These are phyloP conservation scores for Vanilla planifolia DNA, from an alignment of 106 monocot species.

Conservation along the genomic window DNA sequence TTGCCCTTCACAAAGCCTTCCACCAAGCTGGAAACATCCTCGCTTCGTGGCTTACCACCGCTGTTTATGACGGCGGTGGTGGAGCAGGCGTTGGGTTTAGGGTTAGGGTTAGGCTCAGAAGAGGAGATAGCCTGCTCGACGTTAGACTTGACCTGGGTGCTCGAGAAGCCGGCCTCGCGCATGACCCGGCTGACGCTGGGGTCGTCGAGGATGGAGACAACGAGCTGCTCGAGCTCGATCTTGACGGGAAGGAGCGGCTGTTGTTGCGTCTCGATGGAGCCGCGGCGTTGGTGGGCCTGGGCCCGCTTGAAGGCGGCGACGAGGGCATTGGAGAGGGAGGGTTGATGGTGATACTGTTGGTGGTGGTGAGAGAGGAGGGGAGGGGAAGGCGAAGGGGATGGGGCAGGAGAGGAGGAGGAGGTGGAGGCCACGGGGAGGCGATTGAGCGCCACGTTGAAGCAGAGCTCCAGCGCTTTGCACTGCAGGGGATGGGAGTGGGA, in stretches of 20 bases:
- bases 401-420: constrained; percentile 7
- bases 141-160: constrained; percentile 89
- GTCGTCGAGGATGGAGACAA: constrained; percentile 83
- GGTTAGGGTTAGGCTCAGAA: constrained; percentile 18
- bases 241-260: constrained; percentile 84
- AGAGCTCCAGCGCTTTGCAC: constrained; percentile 83
- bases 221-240: constrained; percentile 93
- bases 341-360: constrained; percentile 43
- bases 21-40: constrained; percentile 58
- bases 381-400: constrained; percentile 9
- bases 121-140: constrained; percentile 56
- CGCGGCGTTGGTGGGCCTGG: constrained; percentile 89
- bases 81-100: not conserved
- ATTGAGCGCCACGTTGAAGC: constrained; percentile 88
- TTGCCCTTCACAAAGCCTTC: constrained; percentile 35
- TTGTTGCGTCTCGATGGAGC: constrained; percentile 85
- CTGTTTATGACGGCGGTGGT: not conserved
- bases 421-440: constrained; percentile 45
- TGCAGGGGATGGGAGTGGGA: constrained; percentile 79
- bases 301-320: constrained; percentile 96
- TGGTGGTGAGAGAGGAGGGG: constrained; percentile 29
- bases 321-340: constrained; percentile 87
- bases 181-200: constrained; percentile 95
- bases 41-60: constrained; percentile 10
- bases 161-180: constrained; percentile 95